Evolutionary conservation across 305 asterid species (phyloP), one percentile per base, ranked within the genome.

Genomic region (Fraxinus platypoda): DNA sequence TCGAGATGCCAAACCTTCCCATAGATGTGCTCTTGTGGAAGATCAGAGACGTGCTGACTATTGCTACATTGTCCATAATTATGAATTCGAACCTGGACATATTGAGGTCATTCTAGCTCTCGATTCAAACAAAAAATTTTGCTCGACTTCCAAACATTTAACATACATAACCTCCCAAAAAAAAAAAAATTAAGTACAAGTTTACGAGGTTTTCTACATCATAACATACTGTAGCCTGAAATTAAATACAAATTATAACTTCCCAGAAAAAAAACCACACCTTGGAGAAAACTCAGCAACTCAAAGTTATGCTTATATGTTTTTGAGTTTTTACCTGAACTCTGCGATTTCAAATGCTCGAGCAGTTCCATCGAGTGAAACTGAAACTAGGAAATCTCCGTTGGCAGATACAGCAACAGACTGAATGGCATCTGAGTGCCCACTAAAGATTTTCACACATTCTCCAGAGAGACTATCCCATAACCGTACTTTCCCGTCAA

Each of bases 401-500:
- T 80, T 81, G 75, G 88, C 81, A 15, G 97, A 90, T 33, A 87
- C 85, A 75, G 92, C 88, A 17, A 94, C 74, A 15, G 94, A 89
- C 83, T 94, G 97, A 86, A 95, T 81, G 21, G 92, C 90, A 85
- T 84, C 87, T 0, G 87, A 52, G 31, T 95, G 98, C 21, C 99
- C 98, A n/a, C 89, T 70, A 23, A 91, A 88, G 52, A 84, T 77
- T 87, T 80, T 94, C 11, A 78, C 92, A 77, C 94, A 89, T 49
- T 87, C 88, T 77, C 99, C 97, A 0, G 99, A 94, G 6, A 91
- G 92, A 75, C 97, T 90, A 78, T 95, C 94, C 98, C 98, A 95
- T 75, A 94, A 72, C n/a, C 94, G 85, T 41, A 94, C 88, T 84
- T 92, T 91, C 64, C 99, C 98, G 74, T 92, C 98, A 54, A 85